Evolutionary conservation across 2,329 filamentous ascomycete genomes (phyloP).

Genomic region (Epichloe gansuensis): DNA sequence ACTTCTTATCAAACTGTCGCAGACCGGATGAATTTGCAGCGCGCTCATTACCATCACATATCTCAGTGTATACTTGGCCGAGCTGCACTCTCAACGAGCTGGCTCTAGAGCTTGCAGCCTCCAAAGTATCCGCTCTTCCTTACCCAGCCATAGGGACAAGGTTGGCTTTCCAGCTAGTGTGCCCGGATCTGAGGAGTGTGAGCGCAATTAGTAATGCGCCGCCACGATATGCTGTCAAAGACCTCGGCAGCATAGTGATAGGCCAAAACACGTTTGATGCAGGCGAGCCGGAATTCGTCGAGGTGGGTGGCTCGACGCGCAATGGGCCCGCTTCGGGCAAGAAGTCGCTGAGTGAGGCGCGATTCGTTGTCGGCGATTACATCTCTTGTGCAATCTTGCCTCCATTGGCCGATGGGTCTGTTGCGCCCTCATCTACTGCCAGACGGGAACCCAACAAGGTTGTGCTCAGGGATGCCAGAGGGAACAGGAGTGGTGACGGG

Average conservation of each 20-base stretch:
- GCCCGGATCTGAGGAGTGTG: slow-evolving; percentile 51
- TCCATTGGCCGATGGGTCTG: slow-evolving; percentile 59
- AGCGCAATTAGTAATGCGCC: slow-evolving; percentile 13
- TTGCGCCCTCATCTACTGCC: slow-evolving; percentile 46
- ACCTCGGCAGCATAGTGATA: slow-evolving; percentile 73
- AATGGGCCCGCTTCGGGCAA: slow-evolving; percentile 51
- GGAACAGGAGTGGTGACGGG: slow-evolving; percentile 15
- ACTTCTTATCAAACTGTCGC: background rate
- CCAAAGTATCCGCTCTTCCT: slow-evolving; percentile 55
- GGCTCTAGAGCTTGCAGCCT: slow-evolving; percentile 59
- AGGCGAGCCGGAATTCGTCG: slow-evolving; percentile 26
- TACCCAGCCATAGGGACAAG: slow-evolving; percentile 67
- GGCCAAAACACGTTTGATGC: slow-evolving; percentile 42
- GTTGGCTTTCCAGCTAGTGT: slow-evolving; percentile 78
- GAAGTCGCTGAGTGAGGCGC: slow-evolving; percentile 64
- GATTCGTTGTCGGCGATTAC: slow-evolving; percentile 83
- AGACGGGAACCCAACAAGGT: slow-evolving; percentile 13
- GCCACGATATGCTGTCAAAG: slow-evolving; percentile 60
- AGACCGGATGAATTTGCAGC: slow-evolving; percentile 61
- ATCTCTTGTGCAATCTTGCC: slow-evolving; percentile 72
- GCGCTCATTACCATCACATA: slow-evolving; percentile 46
- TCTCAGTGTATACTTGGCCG: slow-evolving; percentile 79
- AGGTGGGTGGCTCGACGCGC: slow-evolving; percentile 19
- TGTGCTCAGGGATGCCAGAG: slow-evolving; percentile 9
- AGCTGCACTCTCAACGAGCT: slow-evolving; percentile 73